Evolutionary conservation across 1,139 yeast genomes (phyloP), one percentile per base, ranked within the genome.

Genomic region (Arxiozyma telluris): DNA sequence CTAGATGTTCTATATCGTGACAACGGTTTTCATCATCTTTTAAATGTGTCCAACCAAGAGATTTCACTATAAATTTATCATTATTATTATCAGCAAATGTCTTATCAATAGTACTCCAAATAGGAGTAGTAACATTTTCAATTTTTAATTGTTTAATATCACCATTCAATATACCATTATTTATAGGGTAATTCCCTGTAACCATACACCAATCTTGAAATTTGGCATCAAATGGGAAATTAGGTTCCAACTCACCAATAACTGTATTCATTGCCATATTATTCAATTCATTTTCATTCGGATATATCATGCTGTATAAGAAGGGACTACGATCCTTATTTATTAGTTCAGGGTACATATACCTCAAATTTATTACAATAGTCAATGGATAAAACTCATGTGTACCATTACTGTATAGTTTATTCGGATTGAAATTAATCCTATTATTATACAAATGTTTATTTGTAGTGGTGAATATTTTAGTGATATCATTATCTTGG

Each of bases 121-220:
- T 21, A 20, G 54, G 50, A 15, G 8, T 4, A 8, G 44, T 41
- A 18, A 34, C 48, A 45, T 45, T 45, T 6, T 12, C 21, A 18
- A 9, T 38, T 3, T 23, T 43, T 25, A 23, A 34, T 12, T 5
- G 15, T 23, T 34, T 21, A 41, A 39, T 38, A 12, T 48, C 25
- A 25, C 23, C 43, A 22, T 30, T 49, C 2, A 42, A 15, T 17
- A 90, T 84, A 1, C 97, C 96, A 67, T 91, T 96, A 54, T 84
- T 81, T 1, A 83, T 77, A 1, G 98, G 97, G 56, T 83, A 80
- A 50, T 87, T 71, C 0, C 98, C 98, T 0, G 97, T 91, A 0
- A 87, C 83, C 60, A 91, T 67, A 0, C 96, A 83, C 94, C 96
- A 91, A 67, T 89, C 96, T 66, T 91, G 90, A 0, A 96, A 95